Conservation (phyloP, 495 filamentous ascomycete genomes). For the Durotheca rogersii region DNA sequence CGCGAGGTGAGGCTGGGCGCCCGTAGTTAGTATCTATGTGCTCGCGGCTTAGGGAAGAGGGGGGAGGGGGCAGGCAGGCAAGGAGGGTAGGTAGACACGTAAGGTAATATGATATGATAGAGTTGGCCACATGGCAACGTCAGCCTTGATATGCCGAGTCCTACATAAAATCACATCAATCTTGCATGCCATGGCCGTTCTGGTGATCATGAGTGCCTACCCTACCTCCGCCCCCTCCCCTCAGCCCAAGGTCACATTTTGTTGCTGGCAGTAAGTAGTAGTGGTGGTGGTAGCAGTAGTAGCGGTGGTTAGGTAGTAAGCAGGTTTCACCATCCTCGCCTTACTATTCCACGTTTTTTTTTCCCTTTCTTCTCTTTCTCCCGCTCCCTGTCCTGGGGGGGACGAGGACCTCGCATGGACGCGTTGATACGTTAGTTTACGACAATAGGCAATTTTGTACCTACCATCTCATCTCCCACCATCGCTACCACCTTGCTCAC, state of each 20-base stretch:
- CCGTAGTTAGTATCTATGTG: too few relatives aligned
- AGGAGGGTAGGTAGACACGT: neutral
- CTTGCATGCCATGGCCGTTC: neutral
- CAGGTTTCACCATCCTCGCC: neutral
- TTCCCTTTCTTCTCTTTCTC: neutral
- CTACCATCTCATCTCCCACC: too few relatives aligned
- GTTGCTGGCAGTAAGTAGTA: too few relatives aligned
- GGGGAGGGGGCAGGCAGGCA: neutral
- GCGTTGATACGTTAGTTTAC: neutral
- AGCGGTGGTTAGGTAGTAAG: conserved; percentile 12
- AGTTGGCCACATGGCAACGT: conserved; percentile 14
- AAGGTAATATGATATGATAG: conserved; percentile 14
- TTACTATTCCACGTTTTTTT: neutral
- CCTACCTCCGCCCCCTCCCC: neutral
- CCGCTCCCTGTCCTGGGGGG: neutral
- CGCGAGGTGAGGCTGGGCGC: too few relatives aligned
- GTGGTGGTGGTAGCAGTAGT: too few relatives aligned
- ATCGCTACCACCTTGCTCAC: too few relatives aligned
- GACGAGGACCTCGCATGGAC: neutral
- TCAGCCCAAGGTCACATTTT: conserved; percentile 1
- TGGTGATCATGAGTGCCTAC: neutral
- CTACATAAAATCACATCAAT: neutral
- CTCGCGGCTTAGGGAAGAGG: too few relatives aligned
- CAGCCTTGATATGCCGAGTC: neutral
- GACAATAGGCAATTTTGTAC: too few relatives aligned